These are phyloP conservation scores for Parasitella parasitica DNA, from an alignment of 371 early-diverging fungal species.

Conservation along the genomic window DNA sequence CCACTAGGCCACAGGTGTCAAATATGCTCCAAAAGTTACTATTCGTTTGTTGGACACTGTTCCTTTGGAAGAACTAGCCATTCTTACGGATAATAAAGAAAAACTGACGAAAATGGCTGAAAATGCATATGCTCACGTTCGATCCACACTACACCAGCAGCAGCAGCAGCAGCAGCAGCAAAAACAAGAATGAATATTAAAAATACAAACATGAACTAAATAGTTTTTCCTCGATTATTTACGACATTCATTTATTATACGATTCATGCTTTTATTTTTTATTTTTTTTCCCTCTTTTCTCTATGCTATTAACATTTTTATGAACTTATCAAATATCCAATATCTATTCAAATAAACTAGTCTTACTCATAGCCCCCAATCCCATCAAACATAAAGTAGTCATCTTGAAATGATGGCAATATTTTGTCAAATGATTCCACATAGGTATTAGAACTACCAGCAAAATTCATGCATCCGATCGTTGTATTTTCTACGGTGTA, in stretches of 20 bases:
- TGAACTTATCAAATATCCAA: not conserved
- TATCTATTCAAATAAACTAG: not conserved
- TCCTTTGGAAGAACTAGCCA: constrained; percentile 46
- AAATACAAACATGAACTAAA: not conserved
- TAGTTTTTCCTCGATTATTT: not conserved
- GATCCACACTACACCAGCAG: no score
- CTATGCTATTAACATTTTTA: not conserved
- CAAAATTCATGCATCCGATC: constrained; percentile 35
- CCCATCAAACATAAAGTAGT: constrained; percentile 37
- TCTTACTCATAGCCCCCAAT: constrained; percentile 4
- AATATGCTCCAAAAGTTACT: constrained; percentile 48
- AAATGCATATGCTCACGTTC: constrained; percentile 10
- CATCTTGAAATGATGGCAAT: constrained; percentile 23
- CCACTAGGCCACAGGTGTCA: constrained; percentile 37
- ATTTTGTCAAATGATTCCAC: constrained; percentile 27
- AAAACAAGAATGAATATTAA: constrained; percentile 1
- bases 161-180: not conserved
- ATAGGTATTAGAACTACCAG: not conserved
- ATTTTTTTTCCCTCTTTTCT: not conserved
- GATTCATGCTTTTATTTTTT: not conserved
- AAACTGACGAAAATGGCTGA: constrained; percentile 18
- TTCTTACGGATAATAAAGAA: constrained; percentile 41
- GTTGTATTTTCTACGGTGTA: not conserved
- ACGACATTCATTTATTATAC: not conserved
- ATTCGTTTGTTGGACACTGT: constrained; percentile 51